Conservation (phyloP, 164 flowering plant species). For the Kalanchoe fedtschenkoi region DNA sequence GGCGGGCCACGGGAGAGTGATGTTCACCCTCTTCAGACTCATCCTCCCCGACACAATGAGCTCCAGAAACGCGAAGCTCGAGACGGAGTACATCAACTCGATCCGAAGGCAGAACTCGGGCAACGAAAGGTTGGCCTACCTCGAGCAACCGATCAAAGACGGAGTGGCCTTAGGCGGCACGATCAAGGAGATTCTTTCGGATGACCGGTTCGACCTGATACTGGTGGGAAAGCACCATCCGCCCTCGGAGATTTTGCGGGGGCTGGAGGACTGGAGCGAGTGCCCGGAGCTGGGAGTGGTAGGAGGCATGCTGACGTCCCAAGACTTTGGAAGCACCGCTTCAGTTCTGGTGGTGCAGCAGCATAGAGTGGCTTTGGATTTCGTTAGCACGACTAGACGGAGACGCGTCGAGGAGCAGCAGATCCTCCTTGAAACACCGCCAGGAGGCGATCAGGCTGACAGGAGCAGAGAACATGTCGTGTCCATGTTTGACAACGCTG, state of each 20-base stretch:
- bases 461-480: background rate
- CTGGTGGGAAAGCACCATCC: constrained; percentile 35
- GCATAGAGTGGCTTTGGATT: constrained; percentile 12
- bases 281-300: constrained; percentile 27
- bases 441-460: too few species aligned
- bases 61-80: constrained; percentile 14
- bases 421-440: background rate
- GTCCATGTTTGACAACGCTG: background rate
- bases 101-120: constrained; percentile 9
- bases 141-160: constrained; percentile 29
- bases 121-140: constrained; percentile 16
- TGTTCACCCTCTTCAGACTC: constrained; percentile 25
- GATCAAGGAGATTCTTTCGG: constrained; percentile 7
- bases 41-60: constrained; percentile 12
- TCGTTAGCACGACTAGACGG: background rate
- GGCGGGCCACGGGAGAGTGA: constrained; percentile 18
- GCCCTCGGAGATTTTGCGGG: constrained; percentile 13
- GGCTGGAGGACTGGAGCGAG: constrained; percentile 31
- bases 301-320: constrained; percentile 30
- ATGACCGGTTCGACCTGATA: constrained; percentile 22
- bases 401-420: background rate
- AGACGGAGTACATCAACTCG: constrained; percentile 17
- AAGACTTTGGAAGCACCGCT: constrained; percentile 15
- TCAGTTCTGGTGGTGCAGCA: constrained; percentile 38
- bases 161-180: constrained; percentile 15